A percentile compares a stretch with the other conserved stretches of the same genome.
Evolutionary conservation across 2,329 filamentous ascomycete genomes (phyloP).

Genomic region (Scorias spongiosa): DNA sequence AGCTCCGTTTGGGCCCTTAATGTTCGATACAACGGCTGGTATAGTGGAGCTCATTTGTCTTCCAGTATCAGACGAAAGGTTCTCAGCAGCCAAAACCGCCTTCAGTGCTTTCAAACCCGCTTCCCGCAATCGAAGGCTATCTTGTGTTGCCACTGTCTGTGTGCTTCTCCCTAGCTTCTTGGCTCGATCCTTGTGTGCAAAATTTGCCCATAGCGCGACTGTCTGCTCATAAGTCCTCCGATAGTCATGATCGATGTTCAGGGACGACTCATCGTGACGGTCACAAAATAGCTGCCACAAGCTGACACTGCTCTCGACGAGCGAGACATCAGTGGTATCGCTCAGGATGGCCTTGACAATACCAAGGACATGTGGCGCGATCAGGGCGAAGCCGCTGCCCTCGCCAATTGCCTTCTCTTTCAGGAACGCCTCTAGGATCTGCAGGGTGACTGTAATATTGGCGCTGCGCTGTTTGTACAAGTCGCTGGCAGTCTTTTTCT

Average conservation of each 20-base stretch:
- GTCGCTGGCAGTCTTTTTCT: constrained; percentile 85
- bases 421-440: constrained; percentile 80
- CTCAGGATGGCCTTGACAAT: constrained; percentile 65
- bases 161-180: constrained; percentile 18
- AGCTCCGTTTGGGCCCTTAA: constrained; percentile 60
- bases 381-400: constrained; percentile 76
- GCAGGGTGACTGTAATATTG: constrained; percentile 77
- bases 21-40: constrained; percentile 72
- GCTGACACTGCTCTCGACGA: constrained; percentile 78
- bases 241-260: constrained; percentile 76
- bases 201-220: constrained; percentile 62
- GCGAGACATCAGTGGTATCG: constrained; percentile 71
- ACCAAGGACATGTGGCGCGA: constrained; percentile 69
- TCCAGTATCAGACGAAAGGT: constrained; percentile 57
- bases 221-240: constrained; percentile 69
- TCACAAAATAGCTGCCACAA: constrained; percentile 81
- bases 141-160: constrained; percentile 40
- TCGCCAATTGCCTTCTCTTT: constrained; percentile 46
- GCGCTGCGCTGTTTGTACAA: constrained; percentile 79
- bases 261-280: constrained; percentile 70
- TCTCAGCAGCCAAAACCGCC: constrained; percentile 65
- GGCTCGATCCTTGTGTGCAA: constrained; percentile 50
- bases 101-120: constrained; percentile 54
- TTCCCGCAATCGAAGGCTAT: constrained; percentile 49
- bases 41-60: constrained; percentile 66